Evolutionary conservation across 1,139 yeast species (phyloP), one percentile per base, ranked within the genome.

Genomic region (Suhomyces anneliseae): DNA sequence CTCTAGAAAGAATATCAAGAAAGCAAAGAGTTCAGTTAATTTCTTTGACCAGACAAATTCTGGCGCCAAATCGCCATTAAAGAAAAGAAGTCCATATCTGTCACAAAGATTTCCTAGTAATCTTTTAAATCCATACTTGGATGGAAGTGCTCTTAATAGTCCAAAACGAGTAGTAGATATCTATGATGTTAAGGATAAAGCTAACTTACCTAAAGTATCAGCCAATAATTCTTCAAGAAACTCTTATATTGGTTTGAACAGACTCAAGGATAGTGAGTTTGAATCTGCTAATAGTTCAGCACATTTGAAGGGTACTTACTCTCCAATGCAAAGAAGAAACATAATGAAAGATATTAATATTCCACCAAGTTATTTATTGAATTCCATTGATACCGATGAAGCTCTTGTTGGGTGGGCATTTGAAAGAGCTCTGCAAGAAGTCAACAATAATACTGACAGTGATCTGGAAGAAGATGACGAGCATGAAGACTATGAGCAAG

Each of bases 181-280:
- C 9, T 8, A 27, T 31, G 40, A 33, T 15, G 29, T 27, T 11
- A 54, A 48, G 40, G 61, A 54, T 33, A 68, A 64, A 34, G 67
- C 78, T 1, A 72, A 72, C 44, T 58, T 73, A 38, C 79, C 79
- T 0, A 63, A 62, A 38, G 45, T 63, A 12, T 67, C 75, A 6
- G 58, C 62, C 5, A 56, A 62, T 26, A 65, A 57, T 44, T 66
- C 75, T 6, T 50, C 65, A 5, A 58, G 64, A 11, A 71, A 62
- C 51, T 73, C 78, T 1, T 68, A 62, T 47, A 64, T 73, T 49
- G 78, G 78, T 1, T 63, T 74, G 47, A 73, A 72, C 51, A 51
- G 77, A 34, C 59, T 74, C 33, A 74, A 74, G 48, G 75, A 70
- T 37, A 61, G 61, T 31, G 44, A 45, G 4, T 36, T 36, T 14